Evolutionary conservation across 768 basidiomycete species (phyloP), one percentile per base, ranked within the genome.

Genomic region (Dioszegia aurantiaca): DNA sequence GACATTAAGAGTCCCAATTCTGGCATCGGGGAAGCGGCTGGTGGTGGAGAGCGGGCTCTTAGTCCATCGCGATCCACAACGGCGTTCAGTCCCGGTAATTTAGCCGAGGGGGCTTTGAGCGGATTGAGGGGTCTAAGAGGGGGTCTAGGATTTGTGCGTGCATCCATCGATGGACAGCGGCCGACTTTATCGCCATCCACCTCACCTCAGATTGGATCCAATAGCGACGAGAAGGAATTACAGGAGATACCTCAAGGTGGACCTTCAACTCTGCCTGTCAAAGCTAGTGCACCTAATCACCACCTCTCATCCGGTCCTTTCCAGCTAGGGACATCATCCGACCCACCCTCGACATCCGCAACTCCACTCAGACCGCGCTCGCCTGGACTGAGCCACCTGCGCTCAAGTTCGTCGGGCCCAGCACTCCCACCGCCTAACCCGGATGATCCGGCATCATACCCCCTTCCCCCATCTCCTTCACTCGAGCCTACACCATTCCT

Each of bases 401-500:
- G 46, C 16, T 23, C 55, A 24, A 21, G 12, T 23, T 31, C 41
- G 27, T 9, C 24, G 23, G 6, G n/a, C 3, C 30, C 26, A 24
- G 9, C 51, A 24, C 39, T 53, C 43, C 62, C 64, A 10, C 47
- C 59, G 0, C 64, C 71, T 0, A 52, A 73, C 45, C 71, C 71
- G 5, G 47, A 54, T 14, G 71, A 73, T 56, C 71, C 71, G 12
- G 62, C 71, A 2, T 63, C 68, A 2, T 69, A 68, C 55, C 71
- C 71, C 47, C 56, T 73, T 10, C 71, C 71, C 11, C 68, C 71
- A 33, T 73, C 71, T 10, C 71, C 71, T 12, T 33, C 28, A 10
- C 9, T 65, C 2, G 24, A 56, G 3, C 8, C 63, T 3, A 40
- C 48, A 3, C 24, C 61, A 4, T n/a, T 41, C 10, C 30, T 52